Conservation (phyloP, 2,329 filamentous ascomycete species). For the Diaporthe nobilis region DNA sequence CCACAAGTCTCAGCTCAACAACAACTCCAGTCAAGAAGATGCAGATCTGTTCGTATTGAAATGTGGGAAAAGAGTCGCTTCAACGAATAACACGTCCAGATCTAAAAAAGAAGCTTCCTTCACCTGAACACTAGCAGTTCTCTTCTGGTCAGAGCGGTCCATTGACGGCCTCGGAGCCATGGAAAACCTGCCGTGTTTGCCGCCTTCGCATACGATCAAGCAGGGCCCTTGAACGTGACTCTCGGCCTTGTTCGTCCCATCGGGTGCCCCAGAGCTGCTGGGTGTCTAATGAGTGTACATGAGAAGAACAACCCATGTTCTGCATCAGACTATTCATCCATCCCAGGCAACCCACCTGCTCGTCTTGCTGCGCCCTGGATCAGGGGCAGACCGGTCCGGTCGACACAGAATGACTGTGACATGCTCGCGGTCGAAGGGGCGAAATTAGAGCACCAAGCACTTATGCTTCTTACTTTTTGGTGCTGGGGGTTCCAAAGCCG, state of each 20-base stretch:
- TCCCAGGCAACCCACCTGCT: slow-evolving; percentile 37
- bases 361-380: slow-evolving; percentile 28
- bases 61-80: slow-evolving; percentile 42
- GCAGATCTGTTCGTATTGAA: slow-evolving; percentile 43
- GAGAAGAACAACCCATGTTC: slow-evolving; percentile 34
- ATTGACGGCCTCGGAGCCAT: slow-evolving; percentile 12
- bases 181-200: slow-evolving; percentile 23
- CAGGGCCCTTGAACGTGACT: slow-evolving; percentile 25
- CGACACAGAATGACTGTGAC: slow-evolving; percentile 10
- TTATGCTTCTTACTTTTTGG: slow-evolving; percentile 83
- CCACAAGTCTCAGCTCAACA: slow-evolving; percentile 21
- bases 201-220: slow-evolving; percentile 30
- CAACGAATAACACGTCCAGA: slow-evolving; percentile 42
- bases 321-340: slow-evolving; percentile 35
- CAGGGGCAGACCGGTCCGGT: slow-evolving; percentile 1
- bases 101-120: slow-evolving; percentile 40
- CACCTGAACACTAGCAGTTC: slow-evolving; percentile 30
- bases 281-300: slow-evolving; percentile 33
- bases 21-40: slow-evolving; percentile 37
- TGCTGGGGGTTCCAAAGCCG: slow-evolving; percentile 88
- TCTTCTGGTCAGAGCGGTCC: slow-evolving; percentile 33
- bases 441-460: slow-evolving; percentile 76
- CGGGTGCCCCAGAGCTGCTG: slow-evolving; percentile 13
- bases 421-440: slow-evolving; percentile 7
- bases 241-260: slow-evolving; percentile 32